These are phyloP conservation scores for Citrullus mucosospermus DNA, from an alignment of 306 rosid species.

Conservation along the genomic window DNA sequence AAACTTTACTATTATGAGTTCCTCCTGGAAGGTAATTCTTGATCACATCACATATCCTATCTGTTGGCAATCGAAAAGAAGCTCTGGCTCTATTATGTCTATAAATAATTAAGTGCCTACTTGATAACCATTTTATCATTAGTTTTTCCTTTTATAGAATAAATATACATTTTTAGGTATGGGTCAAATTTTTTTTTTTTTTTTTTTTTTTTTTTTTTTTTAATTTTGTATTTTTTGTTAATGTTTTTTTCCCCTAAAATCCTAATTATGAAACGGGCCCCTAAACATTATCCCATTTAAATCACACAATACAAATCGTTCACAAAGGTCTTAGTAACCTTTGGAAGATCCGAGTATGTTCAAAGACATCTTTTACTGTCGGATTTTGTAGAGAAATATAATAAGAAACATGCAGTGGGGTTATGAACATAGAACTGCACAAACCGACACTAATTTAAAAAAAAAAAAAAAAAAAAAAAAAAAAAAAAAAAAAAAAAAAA, in stretches of 20 bases:
- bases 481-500: not conserved
- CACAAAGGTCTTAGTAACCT: not conserved
- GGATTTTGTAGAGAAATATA: not conserved
- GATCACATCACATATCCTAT: not conserved
- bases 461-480: not conserved
- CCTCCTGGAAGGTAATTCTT: not conserved
- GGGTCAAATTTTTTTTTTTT: not conserved
- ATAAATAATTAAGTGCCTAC: not conserved
- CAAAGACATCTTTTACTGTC: not conserved
- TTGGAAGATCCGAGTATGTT: not conserved
- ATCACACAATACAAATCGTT: not conserved
- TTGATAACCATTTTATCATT: not conserved
- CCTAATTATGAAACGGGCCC: not conserved
- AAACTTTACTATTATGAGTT: not conserved
- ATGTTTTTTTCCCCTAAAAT: too few species aligned
- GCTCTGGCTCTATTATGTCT: not conserved
- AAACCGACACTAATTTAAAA: not conserved
- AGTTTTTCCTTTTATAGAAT: not conserved
- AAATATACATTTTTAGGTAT: not conserved
- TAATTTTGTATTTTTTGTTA: too few species aligned
- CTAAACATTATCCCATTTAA: not conserved
- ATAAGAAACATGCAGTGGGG: constrained; percentile 2
- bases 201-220: not conserved
- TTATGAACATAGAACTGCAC: not conserved
- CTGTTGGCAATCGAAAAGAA: not conserved